These are phyloP conservation scores for Ogataea ganodermae DNA, from an alignment of 805 yeast genomes.

Conservation along the genomic window DNA sequence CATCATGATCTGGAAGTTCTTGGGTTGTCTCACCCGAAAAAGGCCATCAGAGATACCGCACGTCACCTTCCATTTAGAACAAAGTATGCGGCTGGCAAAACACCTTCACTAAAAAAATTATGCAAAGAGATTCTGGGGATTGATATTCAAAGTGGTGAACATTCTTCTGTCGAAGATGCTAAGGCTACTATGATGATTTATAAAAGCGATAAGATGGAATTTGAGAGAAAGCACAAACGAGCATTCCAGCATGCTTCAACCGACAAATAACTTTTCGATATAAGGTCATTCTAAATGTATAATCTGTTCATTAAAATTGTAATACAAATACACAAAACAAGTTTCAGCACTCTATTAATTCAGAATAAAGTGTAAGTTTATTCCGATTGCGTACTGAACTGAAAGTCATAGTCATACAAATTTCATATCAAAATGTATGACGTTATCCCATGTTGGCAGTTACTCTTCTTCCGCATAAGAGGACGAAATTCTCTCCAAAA, in stretches of 20 bases:
- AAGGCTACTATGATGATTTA: slow-evolving; percentile 84
- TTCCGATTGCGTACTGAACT: neutral
- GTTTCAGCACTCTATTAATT: neutral
- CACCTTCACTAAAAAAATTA: slow-evolving; percentile 72
- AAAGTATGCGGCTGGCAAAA: slow-evolving; percentile 60
- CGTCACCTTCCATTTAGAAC: slow-evolving; percentile 57
- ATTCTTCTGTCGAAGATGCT: slow-evolving; percentile 91
- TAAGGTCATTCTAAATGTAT: too few relatives aligned
- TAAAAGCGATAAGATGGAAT: slow-evolving; percentile 59
- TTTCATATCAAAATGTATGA: neutral
- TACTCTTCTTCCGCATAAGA: slow-evolving; percentile 25
- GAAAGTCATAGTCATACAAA: neutral
- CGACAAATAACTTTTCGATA: neutral
- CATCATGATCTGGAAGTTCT: slow-evolving; percentile 75
- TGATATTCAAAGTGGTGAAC: slow-evolving; percentile 72
- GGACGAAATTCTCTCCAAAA: slow-evolving; percentile 24
- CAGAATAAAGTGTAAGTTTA: neutral
- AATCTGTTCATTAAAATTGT: neutral
- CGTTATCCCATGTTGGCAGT: neutral
- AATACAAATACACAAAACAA: neutral
- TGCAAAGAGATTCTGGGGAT: slow-evolving; percentile 55
- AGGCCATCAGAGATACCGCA: slow-evolving; percentile 73
- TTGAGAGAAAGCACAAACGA: slow-evolving; percentile 43
- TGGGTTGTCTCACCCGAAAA: slow-evolving; percentile 64
- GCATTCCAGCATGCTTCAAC: neutral